Evolutionary conservation across 2,329 filamentous ascomycete genomes (phyloP), one percentile per base, ranked within the genome.

Genomic region (Fusarium udum): DNA sequence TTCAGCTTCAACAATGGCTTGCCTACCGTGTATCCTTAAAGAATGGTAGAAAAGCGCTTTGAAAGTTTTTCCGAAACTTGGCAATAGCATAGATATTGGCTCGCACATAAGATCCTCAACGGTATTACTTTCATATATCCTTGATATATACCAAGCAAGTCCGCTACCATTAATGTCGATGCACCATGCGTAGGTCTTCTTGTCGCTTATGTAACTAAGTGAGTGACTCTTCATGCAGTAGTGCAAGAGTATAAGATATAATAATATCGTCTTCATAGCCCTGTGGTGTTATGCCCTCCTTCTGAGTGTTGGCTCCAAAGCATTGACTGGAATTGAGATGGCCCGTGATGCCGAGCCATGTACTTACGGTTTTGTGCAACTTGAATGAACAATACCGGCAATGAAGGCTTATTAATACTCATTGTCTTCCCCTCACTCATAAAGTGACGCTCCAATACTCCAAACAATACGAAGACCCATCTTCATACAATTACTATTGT

Each of bases 221-320:
- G 2, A 7, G 13, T 5, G 12, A 45, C 43, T 4, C 6, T 20
- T 10, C 2, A 45, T 14, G 9, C 7, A 6, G 24, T 14, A 13
- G 7, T 20, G 16, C 16, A 20, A 45, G 5, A 45, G 7, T 4
- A 6, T 0, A 45, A 20, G 24, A 4, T 14, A 9, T 2, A 24
- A 20, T 6, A 11, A 2, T 1, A 45, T 26, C 0, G 0, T 24
- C 16, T 26, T 26, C 13, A 16, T 24, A 26, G 2, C 0, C 3
- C 2, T 18, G 3, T 3, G 13, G 11, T 13, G 11, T 2, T 9
- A 26, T 10, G 12, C 5, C 4, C 10, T 7, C 5, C 2, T 5
- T 0, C 8, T 10, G 0, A 3, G 10, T 4, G 16, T 6, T 4
- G 5, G 3, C 14, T n/a, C 9, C 7, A 22, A 28, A 4, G 6